Percentiles rank a stretch among this genome's conserved stretches.
phyloP scores from a whole-genome alignment of 2,329 filamentous ascomycete genomes.

The Akanthomyces lecanii region DNA sequence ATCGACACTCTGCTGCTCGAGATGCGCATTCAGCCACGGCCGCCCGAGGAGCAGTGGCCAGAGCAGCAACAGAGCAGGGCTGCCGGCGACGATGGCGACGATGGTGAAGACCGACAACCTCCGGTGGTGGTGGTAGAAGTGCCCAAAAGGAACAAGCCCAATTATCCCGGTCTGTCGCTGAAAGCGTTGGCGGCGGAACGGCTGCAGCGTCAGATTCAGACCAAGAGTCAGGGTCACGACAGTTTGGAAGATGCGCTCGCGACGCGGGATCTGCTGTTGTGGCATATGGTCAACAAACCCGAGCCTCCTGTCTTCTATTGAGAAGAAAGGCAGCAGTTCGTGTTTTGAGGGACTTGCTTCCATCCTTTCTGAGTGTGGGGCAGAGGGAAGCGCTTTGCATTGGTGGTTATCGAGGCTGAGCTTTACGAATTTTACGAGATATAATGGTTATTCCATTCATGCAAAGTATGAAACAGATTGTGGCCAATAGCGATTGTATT shows the following conservation, averaged over 20 bases:
- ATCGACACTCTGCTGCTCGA: slow-evolving; percentile 43
- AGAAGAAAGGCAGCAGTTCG: neutral
- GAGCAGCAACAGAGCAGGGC: neutral
- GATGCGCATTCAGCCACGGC: slow-evolving; percentile 19
- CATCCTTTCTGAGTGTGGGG: neutral
- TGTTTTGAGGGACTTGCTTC: neutral
- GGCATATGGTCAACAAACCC: slow-evolving; percentile 27
- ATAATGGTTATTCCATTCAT: neutral
- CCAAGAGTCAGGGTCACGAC: slow-evolving; percentile 34
- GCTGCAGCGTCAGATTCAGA: slow-evolving; percentile 38
- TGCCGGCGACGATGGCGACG: neutral
- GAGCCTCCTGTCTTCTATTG: neutral
- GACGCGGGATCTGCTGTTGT: slow-evolving; percentile 38
- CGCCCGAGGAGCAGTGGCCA: slow-evolving; percentile 19
- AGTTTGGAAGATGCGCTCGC: slow-evolving; percentile 44
- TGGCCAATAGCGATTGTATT: neutral
- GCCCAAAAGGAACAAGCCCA: slow-evolving; percentile 8
- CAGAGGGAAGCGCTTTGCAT: no score
- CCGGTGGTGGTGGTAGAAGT: slow-evolving; percentile 8
- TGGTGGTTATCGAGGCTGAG: no score
- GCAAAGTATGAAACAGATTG: neutral
- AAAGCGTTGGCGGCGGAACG: slow-evolving; percentile 36
- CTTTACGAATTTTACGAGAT: no score
- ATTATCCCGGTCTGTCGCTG: slow-evolving; percentile 31
- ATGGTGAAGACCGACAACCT: neutral